Base-by-base conservation (phyloP, 78 protist species). In the Speleostelium caveatum region DNA sequence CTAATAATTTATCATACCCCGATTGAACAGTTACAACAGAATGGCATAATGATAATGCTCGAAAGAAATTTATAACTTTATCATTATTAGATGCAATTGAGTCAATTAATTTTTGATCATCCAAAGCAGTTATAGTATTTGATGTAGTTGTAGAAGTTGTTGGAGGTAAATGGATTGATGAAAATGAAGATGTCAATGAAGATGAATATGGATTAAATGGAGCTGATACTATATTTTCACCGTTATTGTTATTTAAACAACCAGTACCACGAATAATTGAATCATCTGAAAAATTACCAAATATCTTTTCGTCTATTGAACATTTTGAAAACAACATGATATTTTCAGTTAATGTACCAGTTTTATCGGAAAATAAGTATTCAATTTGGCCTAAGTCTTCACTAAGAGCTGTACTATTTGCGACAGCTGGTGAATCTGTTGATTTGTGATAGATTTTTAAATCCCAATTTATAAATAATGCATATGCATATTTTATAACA, bases 341-440 rank as follows among this genome's bases (percentile, higher is more conserved):
- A 28, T 95, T 95, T 35, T 74, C 93, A 22, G 97, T 95, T 12
- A 95, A 66, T 2, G 97, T 95, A 26, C 97, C 97, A 28, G 97
- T 95, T 89, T 95, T 97, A 78, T 97, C 98, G n/a, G 97, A 72
- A 17, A 97, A 76, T 6, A 97, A 26, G 71, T 89, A 86, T 55
- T 96, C 93, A 22, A 96, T 59, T n/a, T 88, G 96, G 19, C 98
- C 99, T 0, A 97, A 60, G 63, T 97, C 99, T 67, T 97, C 99
- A n/a, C 77, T 41, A 4, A 97, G 86, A 2, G 96, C 79, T 0
- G 97, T 93, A 71, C 61, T 91, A 53, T 77, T 75, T 30, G 96
- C 95, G 14, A 36, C 72, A 8, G 96, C 96, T 21, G 72, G 74
- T 19, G 88, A 26, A 26, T 94, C 78, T 0, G 67, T 39, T 41